Conservation (phyloP, 139 green algal species). For the Chlamydomonas asymmetrica region DNA sequence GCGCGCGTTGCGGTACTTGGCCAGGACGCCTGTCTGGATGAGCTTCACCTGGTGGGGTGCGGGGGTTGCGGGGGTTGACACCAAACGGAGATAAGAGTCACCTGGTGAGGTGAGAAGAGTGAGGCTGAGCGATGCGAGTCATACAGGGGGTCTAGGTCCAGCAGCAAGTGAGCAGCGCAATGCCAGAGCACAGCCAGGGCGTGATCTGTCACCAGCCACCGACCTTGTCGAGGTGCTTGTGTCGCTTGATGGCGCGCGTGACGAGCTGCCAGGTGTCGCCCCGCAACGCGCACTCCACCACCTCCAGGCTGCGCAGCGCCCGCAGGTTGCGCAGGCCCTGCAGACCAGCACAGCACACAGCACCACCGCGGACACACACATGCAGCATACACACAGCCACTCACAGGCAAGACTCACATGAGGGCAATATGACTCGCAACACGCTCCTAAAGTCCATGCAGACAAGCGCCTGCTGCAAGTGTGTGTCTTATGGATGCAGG, state of each 20-base stretch:
- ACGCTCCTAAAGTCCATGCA: too few species aligned
- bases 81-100: too few species aligned
- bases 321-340: neutral
- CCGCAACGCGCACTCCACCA: conserved; percentile 39
- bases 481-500: too few species aligned
- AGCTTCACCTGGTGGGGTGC: conserved; percentile 44
- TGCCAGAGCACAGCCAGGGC: too few species aligned
- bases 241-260: conserved; percentile 31
- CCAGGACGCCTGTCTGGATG: conserved; percentile 45
- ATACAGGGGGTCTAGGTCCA: too few species aligned
- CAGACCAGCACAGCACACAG: neutral
- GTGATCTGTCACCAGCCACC: too few species aligned
- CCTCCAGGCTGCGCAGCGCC: conserved; percentile 15
- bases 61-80: too few species aligned
- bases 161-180: neutral
- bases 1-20: conserved; percentile 46
- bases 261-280: conserved; percentile 35
- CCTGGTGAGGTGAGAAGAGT: too few species aligned
- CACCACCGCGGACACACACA: neutral
- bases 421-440: too few species aligned
- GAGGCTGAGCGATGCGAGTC: too few species aligned
- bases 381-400: neutral
- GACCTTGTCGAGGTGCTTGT: conserved; percentile 37
- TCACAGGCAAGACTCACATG: too few species aligned
- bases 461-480: too few species aligned